Base-by-base conservation (phyloP, 257 asterid species). In the Ajuga chamaepitys region DNA sequence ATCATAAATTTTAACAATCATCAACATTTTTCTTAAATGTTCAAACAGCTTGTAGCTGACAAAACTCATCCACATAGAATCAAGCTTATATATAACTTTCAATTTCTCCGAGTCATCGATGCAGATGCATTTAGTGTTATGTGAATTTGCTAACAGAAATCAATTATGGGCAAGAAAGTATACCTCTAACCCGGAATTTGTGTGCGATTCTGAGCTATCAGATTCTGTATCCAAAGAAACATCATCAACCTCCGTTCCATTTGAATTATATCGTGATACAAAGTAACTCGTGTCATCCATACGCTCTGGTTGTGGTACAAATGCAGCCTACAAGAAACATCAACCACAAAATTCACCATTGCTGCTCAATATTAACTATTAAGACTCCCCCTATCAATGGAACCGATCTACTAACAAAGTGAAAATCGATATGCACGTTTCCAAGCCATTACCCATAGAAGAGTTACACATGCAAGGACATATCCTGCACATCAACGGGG, bases 271-370 rank as follows among this genome's bases (percentile, higher is more conserved):
- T 47, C 99, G 86, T 57, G 94, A 78, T 26, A 89, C 87, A 75
- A 93, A 89, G 75, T 89, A 93, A 71, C 97, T 93, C 4, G 96
- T 93, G 83, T 93, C 98, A 75, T 87, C 91, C 58, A 78, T 54
- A 28, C 94, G 76, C 70, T 93, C 97, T 54, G 98, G 88, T 75
- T 85, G 86, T 3, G 97, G 97, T 40, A 93, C 89, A 80, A 93
- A 93, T 76, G 85, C 95, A 64, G 97, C 98, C 97, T 93, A 59
- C 53, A n/a, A 66, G 66, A 78, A 64, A 69, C 70, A 72, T 64
- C 62, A 20, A 65, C 47, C 59, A 54, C 67, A 46, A 54, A 58
- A 62, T 35, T 34, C 58, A 64, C 40, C 56, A 28, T 62, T 51
- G 53, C 25, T 9, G 14, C 13, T 14, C 34, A 5, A 28, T 28